Percentiles rank a stretch among this genome's conserved stretches.
Evolutionary conservation across 306 rosid species (phyloP).

Genomic region (Fragaria nilgerrensis): DNA sequence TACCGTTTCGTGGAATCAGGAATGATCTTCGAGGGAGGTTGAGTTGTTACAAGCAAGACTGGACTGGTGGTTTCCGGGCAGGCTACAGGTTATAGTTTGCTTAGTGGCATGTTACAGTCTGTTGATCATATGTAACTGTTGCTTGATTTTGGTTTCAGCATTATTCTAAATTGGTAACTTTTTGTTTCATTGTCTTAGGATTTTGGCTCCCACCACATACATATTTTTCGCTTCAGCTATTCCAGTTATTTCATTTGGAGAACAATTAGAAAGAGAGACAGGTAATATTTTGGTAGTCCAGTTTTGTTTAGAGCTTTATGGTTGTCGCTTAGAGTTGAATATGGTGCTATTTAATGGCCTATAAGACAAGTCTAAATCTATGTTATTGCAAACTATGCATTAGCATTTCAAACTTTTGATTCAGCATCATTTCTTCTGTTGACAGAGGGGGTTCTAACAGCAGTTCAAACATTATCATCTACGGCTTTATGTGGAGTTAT

Average conservation of each 20-base stretch:
- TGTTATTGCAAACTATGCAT: background rate
- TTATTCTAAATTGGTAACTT: conserved; percentile 11
- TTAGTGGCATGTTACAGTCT: background rate
- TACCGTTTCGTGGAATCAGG: conserved; percentile 66
- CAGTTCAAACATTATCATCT: conserved; percentile 84
- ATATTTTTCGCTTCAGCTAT: conserved; percentile 82
- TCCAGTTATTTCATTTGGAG: conserved; percentile 82
- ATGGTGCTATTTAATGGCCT: conserved; percentile 4
- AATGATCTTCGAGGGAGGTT: conserved; percentile 57
- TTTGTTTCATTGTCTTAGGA: conserved; percentile 36
- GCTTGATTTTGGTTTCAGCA: conserved; percentile 8
- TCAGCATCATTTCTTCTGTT: conserved; percentile 15
- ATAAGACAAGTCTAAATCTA: background rate
- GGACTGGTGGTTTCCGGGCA: conserved; percentile 62
- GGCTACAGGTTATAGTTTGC: conserved; percentile 53
- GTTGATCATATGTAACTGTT: background rate
- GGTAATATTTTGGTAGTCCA: conserved; percentile 28
- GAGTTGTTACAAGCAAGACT: conserved; percentile 68
- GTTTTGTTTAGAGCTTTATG: background rate
- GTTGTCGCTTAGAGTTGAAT: background rate
- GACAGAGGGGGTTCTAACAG: conserved; percentile 72
- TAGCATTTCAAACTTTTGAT: conserved; percentile 18
- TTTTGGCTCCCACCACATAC: conserved; percentile 75
- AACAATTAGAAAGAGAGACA: conserved; percentile 71
- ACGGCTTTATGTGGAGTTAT: conserved; percentile 79